phyloP scores from a whole-genome alignment of 257 asterid genomes.

The Solanum gandarillasii region DNA sequence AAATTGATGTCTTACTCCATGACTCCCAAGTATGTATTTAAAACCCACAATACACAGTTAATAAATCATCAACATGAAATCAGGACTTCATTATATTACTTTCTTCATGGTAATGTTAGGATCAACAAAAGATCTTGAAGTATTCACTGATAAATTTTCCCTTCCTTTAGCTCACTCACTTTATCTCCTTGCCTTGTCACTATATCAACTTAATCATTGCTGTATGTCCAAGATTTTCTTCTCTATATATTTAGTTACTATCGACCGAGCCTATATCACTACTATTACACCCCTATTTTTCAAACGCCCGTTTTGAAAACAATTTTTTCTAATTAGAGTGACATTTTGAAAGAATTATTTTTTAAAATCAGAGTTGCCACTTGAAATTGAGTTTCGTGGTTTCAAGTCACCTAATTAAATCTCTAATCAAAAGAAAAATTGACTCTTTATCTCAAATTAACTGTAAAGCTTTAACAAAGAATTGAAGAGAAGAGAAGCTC shows the following conservation, averaged over 20 bases:
- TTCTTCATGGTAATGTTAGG: neutral
- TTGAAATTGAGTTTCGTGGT: too few relatives aligned
- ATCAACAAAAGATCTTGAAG: too few relatives aligned
- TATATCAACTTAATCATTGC: neutral
- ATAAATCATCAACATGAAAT: neutral
- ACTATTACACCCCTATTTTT: too few relatives aligned
- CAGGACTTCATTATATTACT: neutral
- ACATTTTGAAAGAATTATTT: too few relatives aligned
- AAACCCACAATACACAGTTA: neutral
- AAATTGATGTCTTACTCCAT: neutral
- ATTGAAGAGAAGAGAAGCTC: too few relatives aligned
- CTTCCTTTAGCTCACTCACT: neutral
- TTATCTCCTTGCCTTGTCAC: neutral
- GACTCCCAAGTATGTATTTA: neutral
- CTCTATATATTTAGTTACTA: neutral
- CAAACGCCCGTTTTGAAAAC: too few relatives aligned
- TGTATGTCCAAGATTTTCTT: neutral
- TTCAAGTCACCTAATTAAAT: too few relatives aligned
- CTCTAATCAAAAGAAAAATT: too few relatives aligned
- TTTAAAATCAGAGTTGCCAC: too few relatives aligned
- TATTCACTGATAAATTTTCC: neutral
- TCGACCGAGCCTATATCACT: neutral
- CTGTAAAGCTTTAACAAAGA: too few relatives aligned
- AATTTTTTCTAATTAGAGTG: too few relatives aligned
- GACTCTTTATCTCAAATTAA: too few relatives aligned